Base-by-base conservation (phyloP, 495 filamentous ascomycete species). In the Daldinia decipiens region DNA sequence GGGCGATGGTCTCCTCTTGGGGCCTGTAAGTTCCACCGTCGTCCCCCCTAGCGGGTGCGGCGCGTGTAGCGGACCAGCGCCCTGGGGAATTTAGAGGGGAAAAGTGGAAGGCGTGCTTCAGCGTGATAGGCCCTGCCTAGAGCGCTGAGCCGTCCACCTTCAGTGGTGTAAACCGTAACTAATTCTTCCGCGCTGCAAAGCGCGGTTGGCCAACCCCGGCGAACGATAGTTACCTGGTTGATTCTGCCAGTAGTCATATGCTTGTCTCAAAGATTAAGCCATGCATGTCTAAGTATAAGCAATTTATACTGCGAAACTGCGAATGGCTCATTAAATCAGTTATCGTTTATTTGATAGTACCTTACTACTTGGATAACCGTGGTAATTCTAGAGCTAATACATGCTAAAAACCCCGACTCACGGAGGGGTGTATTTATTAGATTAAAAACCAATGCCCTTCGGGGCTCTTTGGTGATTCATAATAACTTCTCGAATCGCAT, bases 231-330 rank as follows among this genome's bases (percentile, higher is more conserved):
- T 54, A 54, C 51, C 51, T 54, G 51, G 51, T 54, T 54, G 52
- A 55, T 55, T 55, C 52, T 55, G 52, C 51, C 51, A 54, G 51
- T 55, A 55, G 52, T 55, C 27, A 55, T 55, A 55, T 55, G 52
- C 52, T 55, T 55, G 52, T 55, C 52, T 55, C 52, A 55, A 55
- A 55, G 52, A 55, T 55, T 55, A 55, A 55, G 52, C 52, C 52
- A 55, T 55, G 52, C 52, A 55, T 55, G 52, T 55, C 52, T 55
- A 55, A 55, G 52, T 55, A 55, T 55, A 55, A 55, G 52, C 52
- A 55, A 55, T 15, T 15, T 55, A 55, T 55, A 55, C 52, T 17
- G 52, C 52, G 52, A 55, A 55, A 55, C 52, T 55, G 52, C 52
- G 52, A 55, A 55, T 55, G 52, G 52, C 52, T 55, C 52, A 55